Conservation (phyloP, 768 basidiomycete species). For the Solioccasus polychromus region DNA sequence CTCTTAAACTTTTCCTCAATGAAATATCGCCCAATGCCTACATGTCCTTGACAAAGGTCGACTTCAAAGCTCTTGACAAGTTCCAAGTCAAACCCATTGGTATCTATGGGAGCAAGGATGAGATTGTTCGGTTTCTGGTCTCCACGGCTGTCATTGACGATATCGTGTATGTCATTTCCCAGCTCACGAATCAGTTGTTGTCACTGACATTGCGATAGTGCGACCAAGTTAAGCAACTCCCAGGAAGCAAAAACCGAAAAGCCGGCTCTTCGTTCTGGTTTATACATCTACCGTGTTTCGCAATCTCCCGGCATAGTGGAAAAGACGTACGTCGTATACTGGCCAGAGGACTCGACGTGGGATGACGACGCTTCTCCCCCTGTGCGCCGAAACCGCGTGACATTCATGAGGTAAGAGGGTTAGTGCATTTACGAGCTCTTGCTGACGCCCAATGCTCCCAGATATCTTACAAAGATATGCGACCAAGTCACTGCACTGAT, state of each 20-base stretch:
- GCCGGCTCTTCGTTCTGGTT: slow-evolving; percentile 44
- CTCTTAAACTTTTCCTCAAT: slow-evolving; percentile 48
- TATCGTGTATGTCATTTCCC: slow-evolving; percentile 33
- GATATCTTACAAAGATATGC: slow-evolving; percentile 57
- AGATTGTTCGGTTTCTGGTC: slow-evolving; percentile 47
- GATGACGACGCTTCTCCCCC: slow-evolving; percentile 46
- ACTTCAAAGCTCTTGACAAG: slow-evolving; percentile 52
- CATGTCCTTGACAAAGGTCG: slow-evolving; percentile 51
- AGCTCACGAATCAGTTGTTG: not conserved
- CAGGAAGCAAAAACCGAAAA: slow-evolving; percentile 2
- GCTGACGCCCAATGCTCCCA: slow-evolving; percentile 16
- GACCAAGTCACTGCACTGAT: slow-evolving; percentile 53
- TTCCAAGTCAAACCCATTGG: slow-evolving; percentile 47
- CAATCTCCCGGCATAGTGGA: slow-evolving; percentile 7
- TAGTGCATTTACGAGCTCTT: not conserved
- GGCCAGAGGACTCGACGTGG: slow-evolving; percentile 64
- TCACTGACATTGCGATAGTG: slow-evolving; percentile 9
- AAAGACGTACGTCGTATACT: slow-evolving; percentile 50
- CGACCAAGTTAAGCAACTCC: slow-evolving; percentile 6
- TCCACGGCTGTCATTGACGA: slow-evolving; percentile 37
- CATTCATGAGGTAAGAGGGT: slow-evolving; percentile 53
- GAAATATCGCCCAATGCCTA: slow-evolving; percentile 50
- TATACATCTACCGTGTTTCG: slow-evolving; percentile 41
- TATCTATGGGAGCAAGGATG: slow-evolving; percentile 52
- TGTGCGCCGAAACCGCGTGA: slow-evolving; percentile 49